Conservation (phyloP, 1,139 yeast genomes). For the Yarrowia galli region DNA sequence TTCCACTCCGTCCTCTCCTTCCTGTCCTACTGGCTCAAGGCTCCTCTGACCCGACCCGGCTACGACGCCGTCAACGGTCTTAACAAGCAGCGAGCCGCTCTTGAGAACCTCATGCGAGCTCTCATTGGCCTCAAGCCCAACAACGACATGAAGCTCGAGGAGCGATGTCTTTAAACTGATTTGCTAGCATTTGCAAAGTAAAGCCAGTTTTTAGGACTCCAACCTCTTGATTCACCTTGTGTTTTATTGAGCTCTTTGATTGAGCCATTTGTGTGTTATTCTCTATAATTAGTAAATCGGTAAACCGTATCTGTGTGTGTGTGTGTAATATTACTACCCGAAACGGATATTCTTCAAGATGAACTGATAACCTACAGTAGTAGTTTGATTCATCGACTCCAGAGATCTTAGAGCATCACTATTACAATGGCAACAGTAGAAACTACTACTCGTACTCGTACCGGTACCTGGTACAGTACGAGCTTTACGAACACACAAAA, state of each 20-base stretch:
- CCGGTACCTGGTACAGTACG: no score
- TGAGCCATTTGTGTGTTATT: not conserved
- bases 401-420: no score
- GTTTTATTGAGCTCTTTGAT: not conserved
- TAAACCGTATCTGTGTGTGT: conserved; percentile 8
- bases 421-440: no score
- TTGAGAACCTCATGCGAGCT: conserved; percentile 89
- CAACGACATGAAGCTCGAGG: conserved; percentile 94
- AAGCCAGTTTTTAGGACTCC: not conserved
- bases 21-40: conserved; percentile 95
- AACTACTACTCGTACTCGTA: no score
- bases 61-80: conserved; percentile 90
- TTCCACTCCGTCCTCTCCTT: conserved; percentile 88
- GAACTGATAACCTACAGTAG: no score
- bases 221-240: not conserved
- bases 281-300: conserved; percentile 34
- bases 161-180: conserved; percentile 57
- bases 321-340: not conserved
- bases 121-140: conserved; percentile 89
- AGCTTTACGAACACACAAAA: no score
- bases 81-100: conserved; percentile 91
- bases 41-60: conserved; percentile 92
- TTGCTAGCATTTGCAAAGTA: not conserved
- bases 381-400: no score
- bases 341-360: no score